These are phyloP conservation scores for Ashbya aceris DNA, from an alignment of 1,139 yeast genomes.

Conservation along the genomic window DNA sequence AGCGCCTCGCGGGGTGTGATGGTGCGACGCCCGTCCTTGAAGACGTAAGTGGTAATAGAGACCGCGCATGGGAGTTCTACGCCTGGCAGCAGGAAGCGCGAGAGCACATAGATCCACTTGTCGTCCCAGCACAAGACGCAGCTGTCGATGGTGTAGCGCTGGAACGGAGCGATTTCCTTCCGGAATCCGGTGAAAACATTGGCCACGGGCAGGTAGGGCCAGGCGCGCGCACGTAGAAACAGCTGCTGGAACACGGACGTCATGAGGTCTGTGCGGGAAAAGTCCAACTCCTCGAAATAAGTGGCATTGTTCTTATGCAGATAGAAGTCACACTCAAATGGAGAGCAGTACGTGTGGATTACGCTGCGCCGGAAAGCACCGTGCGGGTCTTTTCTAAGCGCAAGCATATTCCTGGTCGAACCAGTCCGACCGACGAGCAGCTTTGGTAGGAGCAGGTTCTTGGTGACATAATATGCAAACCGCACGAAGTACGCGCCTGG, in stretches of 20 bases:
- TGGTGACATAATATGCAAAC: conserved; percentile 44
- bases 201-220: conserved; percentile 74
- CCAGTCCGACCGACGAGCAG: conserved; percentile 7
- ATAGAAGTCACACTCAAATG: conserved; percentile 77
- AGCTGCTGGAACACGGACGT: conserved; percentile 44
- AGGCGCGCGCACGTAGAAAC: conserved; percentile 38
- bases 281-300: conserved; percentile 75
- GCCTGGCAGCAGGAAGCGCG: conserved; percentile 42
- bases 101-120: conserved; percentile 72
- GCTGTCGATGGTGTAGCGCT: conserved; percentile 45
- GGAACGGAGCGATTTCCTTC: conserved; percentile 64
- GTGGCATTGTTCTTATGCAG: conserved; percentile 83
- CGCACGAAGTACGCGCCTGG: conserved; percentile 62
- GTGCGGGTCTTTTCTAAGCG: conserved; percentile 15
- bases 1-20: conserved; percentile 55
- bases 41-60: conserved; percentile 69
- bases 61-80: conserved; percentile 41
- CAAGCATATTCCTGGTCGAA: conserved; percentile 17
- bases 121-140: conserved; percentile 75
- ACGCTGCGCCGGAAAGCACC: conserved; percentile 37
- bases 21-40: conserved; percentile 65
- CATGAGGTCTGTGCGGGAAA: conserved; percentile 62
- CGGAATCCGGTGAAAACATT: conserved; percentile 59
- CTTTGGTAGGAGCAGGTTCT: conserved; percentile 35
- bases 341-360: conserved; percentile 53